Conservation (phyloP, 202 grass and related monocot species). For the Brachypodium distachyon region DNA sequence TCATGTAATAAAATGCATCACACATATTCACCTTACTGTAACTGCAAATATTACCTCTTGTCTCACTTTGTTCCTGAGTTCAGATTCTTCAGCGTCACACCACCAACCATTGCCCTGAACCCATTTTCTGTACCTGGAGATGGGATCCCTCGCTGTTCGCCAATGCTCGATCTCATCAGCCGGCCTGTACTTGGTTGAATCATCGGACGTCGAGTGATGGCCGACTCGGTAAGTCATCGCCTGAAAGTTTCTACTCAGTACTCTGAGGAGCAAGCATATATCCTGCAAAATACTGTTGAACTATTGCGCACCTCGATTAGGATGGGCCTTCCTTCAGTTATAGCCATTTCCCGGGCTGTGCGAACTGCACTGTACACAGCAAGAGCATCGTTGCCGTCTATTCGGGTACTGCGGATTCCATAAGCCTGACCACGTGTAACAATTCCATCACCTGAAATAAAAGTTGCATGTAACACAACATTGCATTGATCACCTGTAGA, state of each 20-base stretch:
- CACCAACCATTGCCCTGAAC: conserved; percentile 79
- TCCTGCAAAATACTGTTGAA: neutral
- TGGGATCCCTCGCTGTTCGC: conserved; percentile 65
- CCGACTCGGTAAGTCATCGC: conserved; percentile 81
- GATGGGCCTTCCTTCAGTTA: conserved; percentile 74
- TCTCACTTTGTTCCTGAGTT: conserved; percentile 56
- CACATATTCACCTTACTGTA: neutral
- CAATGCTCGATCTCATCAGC: conserved; percentile 87
- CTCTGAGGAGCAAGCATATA: neutral
- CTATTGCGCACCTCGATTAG: conserved; percentile 65
- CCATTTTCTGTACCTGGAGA: conserved; percentile 90
- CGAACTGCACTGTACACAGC: conserved; percentile 90
- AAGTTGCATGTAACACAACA: conserved; percentile 6
- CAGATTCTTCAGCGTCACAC: conserved; percentile 63
- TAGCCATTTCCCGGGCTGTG: conserved; percentile 76
- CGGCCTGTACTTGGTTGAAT: conserved; percentile 85
- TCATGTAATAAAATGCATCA: neutral
- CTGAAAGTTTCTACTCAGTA: conserved; percentile 27
- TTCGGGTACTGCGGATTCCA: conserved; percentile 73
- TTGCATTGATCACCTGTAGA: neutral
- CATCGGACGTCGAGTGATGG: conserved; percentile 95
- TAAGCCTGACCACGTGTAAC: conserved; percentile 88
- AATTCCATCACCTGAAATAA: conserved; percentile 66
- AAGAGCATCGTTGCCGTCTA: conserved; percentile 90
- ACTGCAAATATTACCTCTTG: conserved; percentile 47